Evolutionary conservation across 768 basidiomycete genomes (phyloP).

Genomic region (Tricholoma flavovirens): DNA sequence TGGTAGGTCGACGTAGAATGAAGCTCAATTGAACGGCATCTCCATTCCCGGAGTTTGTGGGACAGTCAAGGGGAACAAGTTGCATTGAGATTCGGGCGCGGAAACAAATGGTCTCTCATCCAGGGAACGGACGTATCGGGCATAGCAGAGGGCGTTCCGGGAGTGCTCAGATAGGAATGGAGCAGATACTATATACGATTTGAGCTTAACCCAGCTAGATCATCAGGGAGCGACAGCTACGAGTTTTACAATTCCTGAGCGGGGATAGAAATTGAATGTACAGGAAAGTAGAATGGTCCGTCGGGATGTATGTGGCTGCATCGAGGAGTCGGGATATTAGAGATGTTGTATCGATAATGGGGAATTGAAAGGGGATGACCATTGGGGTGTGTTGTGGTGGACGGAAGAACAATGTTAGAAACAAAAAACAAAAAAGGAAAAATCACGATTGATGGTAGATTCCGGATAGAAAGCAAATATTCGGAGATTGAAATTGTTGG

Average conservation of each 20-base stretch:
- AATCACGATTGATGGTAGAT: conserved; percentile 10
- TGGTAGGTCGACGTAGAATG: not conserved
- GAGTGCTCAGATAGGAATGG: not conserved
- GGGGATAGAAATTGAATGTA: not conserved
- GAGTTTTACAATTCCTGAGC: not conserved
- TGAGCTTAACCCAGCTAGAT: not conserved
- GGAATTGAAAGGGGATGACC: not conserved
- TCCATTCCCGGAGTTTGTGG: not conserved
- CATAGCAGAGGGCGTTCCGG: not conserved
- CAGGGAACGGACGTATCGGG: not conserved
- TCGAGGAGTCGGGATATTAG: no score
- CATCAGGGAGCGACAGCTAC: not conserved
- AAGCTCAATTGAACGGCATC: not conserved
- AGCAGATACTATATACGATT: not conserved
- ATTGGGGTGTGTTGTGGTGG: not conserved
- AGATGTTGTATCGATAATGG: no score
- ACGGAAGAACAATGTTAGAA: not conserved
- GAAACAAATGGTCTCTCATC: not conserved
- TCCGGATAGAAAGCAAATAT: conserved; percentile 16
- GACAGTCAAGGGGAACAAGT: not conserved
- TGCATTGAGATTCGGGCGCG: not conserved
- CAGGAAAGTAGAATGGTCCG: not conserved
- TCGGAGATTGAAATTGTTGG: conserved; percentile 20
- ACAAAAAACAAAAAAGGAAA: not conserved
- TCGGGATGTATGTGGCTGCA: not conserved